Evolutionary conservation across 805 yeast species (phyloP).

Genomic region (Cyberlindnera xylosilytica): DNA sequence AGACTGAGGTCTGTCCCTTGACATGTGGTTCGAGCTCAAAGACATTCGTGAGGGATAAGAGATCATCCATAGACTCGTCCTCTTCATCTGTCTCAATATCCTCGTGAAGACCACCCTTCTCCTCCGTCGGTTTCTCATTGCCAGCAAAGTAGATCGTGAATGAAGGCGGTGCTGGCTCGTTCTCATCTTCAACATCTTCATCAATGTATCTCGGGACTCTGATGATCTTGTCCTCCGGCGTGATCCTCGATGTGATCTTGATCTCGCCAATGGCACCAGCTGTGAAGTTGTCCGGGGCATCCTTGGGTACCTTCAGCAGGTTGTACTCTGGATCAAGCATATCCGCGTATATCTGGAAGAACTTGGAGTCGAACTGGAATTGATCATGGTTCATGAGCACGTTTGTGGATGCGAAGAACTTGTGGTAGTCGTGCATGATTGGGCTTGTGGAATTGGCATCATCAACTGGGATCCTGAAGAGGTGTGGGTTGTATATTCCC

Average conservation of each 20-base stretch:
- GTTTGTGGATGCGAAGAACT: slow-evolving; percentile 15
- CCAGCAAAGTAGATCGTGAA: slow-evolving; percentile 22
- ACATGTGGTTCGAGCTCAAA: slow-evolving; percentile 2
- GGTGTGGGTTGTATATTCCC: slow-evolving; percentile 13
- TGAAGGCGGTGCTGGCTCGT: slow-evolving; percentile 26
- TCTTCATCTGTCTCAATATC: slow-evolving; percentile 3
- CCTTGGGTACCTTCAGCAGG: slow-evolving; percentile 12
- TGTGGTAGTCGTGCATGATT: slow-evolving; percentile 14
- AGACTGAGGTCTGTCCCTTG: slow-evolving; percentile 9
- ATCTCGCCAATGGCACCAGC: slow-evolving; percentile 17
- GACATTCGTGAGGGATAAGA: slow-evolving; percentile 7
- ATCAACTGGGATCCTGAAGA: slow-evolving; percentile 12
- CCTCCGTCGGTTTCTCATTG: slow-evolving; percentile 2
- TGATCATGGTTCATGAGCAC: slow-evolving; percentile 15
- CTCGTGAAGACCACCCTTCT: slow-evolving; percentile 1
- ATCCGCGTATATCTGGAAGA: slow-evolving; percentile 21
- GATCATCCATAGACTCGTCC: neutral
- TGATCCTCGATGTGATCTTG: slow-evolving; percentile 18
- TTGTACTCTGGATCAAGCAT: slow-evolving; percentile 22
- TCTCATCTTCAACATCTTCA: slow-evolving; percentile 14
- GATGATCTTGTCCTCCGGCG: slow-evolving; percentile 25
- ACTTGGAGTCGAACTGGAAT: slow-evolving; percentile 13
- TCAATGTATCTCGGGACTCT: slow-evolving; percentile 22
- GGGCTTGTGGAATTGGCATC: slow-evolving; percentile 4
- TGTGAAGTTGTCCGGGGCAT: no score